Base-by-base conservation (phyloP, 2,329 filamentous ascomycete genomes). In the Amauroascus verrucosus region DNA sequence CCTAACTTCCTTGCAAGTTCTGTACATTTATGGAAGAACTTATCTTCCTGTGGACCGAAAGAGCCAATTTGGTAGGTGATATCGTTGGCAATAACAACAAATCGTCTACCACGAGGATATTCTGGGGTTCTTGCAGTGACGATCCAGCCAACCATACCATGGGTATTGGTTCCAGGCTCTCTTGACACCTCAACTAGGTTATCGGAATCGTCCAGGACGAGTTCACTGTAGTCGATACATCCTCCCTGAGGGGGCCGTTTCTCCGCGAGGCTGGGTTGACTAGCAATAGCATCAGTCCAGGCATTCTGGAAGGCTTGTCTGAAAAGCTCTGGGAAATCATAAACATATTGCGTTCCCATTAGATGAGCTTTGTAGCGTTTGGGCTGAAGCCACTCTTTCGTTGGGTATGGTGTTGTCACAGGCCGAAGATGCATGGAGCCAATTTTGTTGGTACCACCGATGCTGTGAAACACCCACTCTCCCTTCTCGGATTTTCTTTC, bases 261-360 rank as follows among this genome's bases (percentile, higher is more conserved):
- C 40, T 88, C 82, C 48, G 82, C 81, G 56, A 96, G 75, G 18
- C 78, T 76, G 9, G 88, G 78, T 64, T 91, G 83, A 67, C 84
- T 83, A 68, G 83, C 82, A 59, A 86, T 78, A 54, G 83, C 82
- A 69, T 84, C 84, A 65, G 76, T 74, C 93, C 93, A 98, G 72
- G 82, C 86, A 78, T 96, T 96, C 76, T 96, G 89, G 67, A 95
- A 88, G 43, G 93, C 89, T 73, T 97, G 93, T 66, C 93, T 83
- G 86, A 98, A 98, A 47, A 98, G 83, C 78, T 98, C 93, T 28
- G 93, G 93, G 85, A 98, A 98, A 72, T 98, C 93, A 70, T 98
- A 98, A 52, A 97, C 93, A 69, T 96, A 98, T 73, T 98, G 93
- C 26, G 93, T 98, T 59, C 93, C 93, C 90, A 98, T 96, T 58